Base-by-base conservation (phyloP, 129 eudicot genomes). In the Helichrysum umbraculigerum region DNA sequence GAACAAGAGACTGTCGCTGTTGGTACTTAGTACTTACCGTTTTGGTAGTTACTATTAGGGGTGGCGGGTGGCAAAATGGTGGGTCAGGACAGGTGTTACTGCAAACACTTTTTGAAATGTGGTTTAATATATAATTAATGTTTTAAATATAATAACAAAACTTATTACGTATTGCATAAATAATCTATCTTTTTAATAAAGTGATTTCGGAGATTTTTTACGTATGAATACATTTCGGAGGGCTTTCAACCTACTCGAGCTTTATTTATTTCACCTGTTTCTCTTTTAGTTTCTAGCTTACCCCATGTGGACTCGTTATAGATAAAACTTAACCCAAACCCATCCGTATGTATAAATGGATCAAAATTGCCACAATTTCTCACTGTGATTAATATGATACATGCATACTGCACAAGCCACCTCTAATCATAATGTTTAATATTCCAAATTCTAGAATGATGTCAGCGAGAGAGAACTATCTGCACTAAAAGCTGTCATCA, bases 381-480 rank as follows among this genome's bases (percentile, higher is more conserved):
- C n/a, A 47, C 54, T 14, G 54, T 47, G n/a, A 12, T 47, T 11
- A 47, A 47, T 47, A 47, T 44, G n/a, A 47, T 47, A 14, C 54
- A 47, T 47, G n/a, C 54, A 14, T 47, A 47, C 54, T 47, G 54
- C n/a, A 47, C 54, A 47, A 14, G 14, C 70, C 21, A 34, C 20
- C 33, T 66, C 22, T 60, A 62, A 62, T 76, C 21, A 19, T 61
- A 2, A 78, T 51, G 12, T 57, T 67, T 16, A 32, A 33, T 29
- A 8, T 64, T 64, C 52, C 9, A n/a, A 63, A 71, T 64, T 52
- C 33, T 52, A 80, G 96, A 85, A 74, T 71, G 99, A 91, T 67
- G 96, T 87, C 52, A 89, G 81, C 37, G 98, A 94, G 77, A 90
- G 89, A 80, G 98, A 94, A 86, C 89, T 95, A 74, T 79, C 83